A percentile compares a stretch with the other conserved stretches of the same genome.
Conservation (phyloP, 352 stramenopile genomes). For the Globisporangium irregulare region DNA sequence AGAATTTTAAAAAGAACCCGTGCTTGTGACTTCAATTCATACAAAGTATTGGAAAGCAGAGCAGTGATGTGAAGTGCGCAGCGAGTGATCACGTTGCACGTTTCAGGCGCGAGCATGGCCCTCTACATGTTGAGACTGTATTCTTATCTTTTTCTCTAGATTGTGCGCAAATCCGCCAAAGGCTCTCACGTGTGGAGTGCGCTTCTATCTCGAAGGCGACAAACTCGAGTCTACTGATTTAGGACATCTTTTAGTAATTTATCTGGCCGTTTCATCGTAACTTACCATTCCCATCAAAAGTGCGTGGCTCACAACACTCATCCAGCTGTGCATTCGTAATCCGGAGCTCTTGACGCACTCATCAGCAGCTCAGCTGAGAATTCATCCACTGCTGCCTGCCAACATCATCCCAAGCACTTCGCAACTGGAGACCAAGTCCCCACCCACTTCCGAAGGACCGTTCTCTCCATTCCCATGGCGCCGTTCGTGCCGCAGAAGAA, state of each 20-base stretch:
- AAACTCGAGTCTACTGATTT: background rate
- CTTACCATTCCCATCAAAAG: background rate
- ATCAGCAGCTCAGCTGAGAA: background rate
- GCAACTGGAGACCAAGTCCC: conserved; percentile 4
- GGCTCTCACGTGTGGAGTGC: too few relatives aligned
- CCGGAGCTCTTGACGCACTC: background rate
- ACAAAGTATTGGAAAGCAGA: too few relatives aligned
- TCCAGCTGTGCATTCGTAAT: background rate
- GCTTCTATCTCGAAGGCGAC: too few relatives aligned
- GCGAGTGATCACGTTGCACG: too few relatives aligned
- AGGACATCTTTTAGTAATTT: background rate
- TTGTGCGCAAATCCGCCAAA: too few relatives aligned
- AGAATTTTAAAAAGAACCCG: background rate
- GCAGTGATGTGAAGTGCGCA: too few relatives aligned
- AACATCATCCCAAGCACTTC: background rate
- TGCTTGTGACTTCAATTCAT: too few relatives aligned
- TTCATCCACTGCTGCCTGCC: background rate
- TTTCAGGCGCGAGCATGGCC: too few relatives aligned
- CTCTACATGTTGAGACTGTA: too few relatives aligned
- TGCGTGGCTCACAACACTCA: background rate
- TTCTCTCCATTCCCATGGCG: background rate
- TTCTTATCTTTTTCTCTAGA: too few relatives aligned
- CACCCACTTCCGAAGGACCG: background rate
- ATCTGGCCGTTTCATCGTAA: background rate
- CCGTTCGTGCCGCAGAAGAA: conserved; percentile 8